Evolutionary conservation across 257 asterid species (phyloP), one percentile per base, ranked within the genome.

Genomic region (Jacaranda mimosifolia): DNA sequence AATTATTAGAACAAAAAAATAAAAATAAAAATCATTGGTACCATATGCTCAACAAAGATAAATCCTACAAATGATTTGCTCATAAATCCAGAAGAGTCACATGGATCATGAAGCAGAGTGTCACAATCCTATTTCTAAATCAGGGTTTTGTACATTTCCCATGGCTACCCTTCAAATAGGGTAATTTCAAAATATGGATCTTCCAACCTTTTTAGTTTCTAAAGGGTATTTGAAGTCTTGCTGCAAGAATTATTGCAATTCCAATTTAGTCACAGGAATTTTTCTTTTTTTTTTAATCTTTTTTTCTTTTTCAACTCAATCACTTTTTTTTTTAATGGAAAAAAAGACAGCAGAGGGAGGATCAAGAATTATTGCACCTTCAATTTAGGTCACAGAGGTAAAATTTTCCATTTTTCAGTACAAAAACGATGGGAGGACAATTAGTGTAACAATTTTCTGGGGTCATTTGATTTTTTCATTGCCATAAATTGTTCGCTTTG

Each of bases 81-180:
- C 40, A 74, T 74, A 63, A 62, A 74, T 58, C 77, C 81, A 81
- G n/a, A 82, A 75, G 38, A 21, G 59, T 83, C 91, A 83, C 90
- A 86, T 87, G 91, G 80, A 83, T 78, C 76, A 35, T 49, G 64
- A 74, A 84, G 64, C 38, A 13, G 76, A 72, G 80, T 75, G 68
- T 79, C 86, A 13, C 82, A 60, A 67, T 74, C 84, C 75, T 63
- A 68, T 77, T 76, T 70, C 69, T 62, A 76, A 19, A 58, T 65
- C 58, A 7, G 64, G 46, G 42, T 21, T 65, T 56, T 63, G 53
- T 15, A 26, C 62, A 45, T 12, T 57, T 63, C 43, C 76, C 53
- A 49, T 48, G 32, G 60, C 26, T 72, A 72, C 74, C 76, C 70
- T 73, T 49, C 35, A 59, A 15, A 12, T 52, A 1, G 46, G 53